These are phyloP conservation scores for Hypoxylon rickii DNA, from an alignment of 495 filamentous ascomycete genomes.

Conservation along the genomic window DNA sequence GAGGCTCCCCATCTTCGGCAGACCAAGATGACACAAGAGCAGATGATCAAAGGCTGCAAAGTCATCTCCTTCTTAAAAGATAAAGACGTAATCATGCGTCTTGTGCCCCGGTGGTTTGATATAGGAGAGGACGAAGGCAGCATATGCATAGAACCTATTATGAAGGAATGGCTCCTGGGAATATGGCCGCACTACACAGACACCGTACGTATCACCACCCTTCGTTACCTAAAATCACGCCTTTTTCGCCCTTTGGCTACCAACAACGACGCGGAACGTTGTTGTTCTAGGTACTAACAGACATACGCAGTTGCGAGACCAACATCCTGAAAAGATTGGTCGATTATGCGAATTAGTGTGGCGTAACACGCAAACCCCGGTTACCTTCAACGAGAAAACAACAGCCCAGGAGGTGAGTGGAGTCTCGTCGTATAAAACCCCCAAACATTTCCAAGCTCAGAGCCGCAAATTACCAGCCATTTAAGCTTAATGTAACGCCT, in stretches of 20 bases:
- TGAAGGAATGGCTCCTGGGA: slow-evolving; percentile 41
- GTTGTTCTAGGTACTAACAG: slow-evolving; percentile 7
- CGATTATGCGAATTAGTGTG: slow-evolving; percentile 37
- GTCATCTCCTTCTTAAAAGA: slow-evolving; percentile 38
- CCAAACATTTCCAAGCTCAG: too few relatives aligned
- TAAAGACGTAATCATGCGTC: slow-evolving; percentile 25
- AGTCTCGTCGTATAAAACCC: neutral
- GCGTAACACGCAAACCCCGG: slow-evolving; percentile 35
- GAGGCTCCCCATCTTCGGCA: slow-evolving; percentile 24
- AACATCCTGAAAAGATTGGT: slow-evolving; percentile 38
- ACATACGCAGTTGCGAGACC: slow-evolving; percentile 24
- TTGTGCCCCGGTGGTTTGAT: slow-evolving; percentile 37
- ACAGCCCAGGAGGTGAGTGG: slow-evolving; percentile 25
- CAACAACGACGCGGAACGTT: too few relatives aligned
- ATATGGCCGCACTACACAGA: slow-evolving; percentile 31
- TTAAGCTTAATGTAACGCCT: too few relatives aligned
- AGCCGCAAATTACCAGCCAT: too few relatives aligned
- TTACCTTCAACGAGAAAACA: slow-evolving; percentile 31
- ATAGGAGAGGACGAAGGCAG: slow-evolving; percentile 36
- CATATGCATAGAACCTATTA: slow-evolving; percentile 37
- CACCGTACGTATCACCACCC: slow-evolving; percentile 17
- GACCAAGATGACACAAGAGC: slow-evolving; percentile 34
- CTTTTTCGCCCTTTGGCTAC: too few relatives aligned
- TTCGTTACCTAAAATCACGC: too few relatives aligned
- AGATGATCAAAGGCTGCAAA: slow-evolving; percentile 35